phyloP scores from a whole-genome alignment of 257 asterid genomes.

The Salvia hispanica region DNA sequence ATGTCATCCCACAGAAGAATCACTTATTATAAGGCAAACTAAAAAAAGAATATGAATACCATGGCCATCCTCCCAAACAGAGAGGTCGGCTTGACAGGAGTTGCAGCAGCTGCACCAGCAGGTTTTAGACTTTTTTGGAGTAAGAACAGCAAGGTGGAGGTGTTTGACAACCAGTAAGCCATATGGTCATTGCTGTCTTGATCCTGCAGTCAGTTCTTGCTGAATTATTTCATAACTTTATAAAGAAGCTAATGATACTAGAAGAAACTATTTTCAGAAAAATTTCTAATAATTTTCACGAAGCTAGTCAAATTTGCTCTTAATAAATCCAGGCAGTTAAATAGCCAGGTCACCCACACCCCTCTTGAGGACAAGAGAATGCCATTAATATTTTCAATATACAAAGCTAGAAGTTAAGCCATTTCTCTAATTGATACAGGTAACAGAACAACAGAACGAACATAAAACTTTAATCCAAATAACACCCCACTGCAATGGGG shows the following conservation, averaged over 20 bases:
- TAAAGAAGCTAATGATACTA: neutral
- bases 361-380: neutral
- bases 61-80: slow-evolving; percentile 97
- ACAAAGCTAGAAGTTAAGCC: too few relatives aligned
- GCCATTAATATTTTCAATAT: neutral
- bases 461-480: neutral
- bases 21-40: neutral
- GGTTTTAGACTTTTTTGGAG: slow-evolving; percentile 92
- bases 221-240: slow-evolving; percentile 27
- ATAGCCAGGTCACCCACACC: slow-evolving; percentile 11
- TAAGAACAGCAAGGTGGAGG: slow-evolving; percentile 84
- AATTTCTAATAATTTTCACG: neutral
- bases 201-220: slow-evolving; percentile 58
- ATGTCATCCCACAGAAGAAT: slow-evolving; percentile 16
- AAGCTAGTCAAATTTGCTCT: neutral
- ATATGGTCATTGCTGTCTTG: slow-evolving; percentile 84
- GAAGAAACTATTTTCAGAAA: slow-evolving; percentile 12
- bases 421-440: too few relatives aligned
- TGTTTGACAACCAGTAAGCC: slow-evolving; percentile 98
- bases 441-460: neutral
- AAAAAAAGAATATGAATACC: slow-evolving; percentile 51
- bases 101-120: slow-evolving; percentile 72
- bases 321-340: too few relatives aligned
- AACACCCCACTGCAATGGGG: neutral
- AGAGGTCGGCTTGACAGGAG: slow-evolving; percentile 87